Base-by-base conservation (phyloP, 257 asterid species). In the Marsdenia floribunda region DNA sequence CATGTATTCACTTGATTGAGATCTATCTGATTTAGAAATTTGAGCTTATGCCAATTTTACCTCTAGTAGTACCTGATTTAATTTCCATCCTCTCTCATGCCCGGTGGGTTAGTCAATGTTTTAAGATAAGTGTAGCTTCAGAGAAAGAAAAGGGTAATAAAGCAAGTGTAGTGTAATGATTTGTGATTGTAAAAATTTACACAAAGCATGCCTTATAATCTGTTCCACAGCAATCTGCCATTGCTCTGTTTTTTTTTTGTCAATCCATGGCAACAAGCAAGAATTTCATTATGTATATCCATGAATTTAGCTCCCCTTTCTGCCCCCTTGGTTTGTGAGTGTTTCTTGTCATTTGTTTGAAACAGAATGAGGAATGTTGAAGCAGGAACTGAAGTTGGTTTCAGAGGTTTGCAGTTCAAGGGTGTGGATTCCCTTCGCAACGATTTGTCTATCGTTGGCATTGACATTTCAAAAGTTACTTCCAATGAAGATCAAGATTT, bases 361-460 rank as follows among this genome's bases (percentile, higher is more conserved):
- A 42, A 66, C 89, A 93, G 98, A 80, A 78, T 81, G 88, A 85
- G 76, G 77, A 93, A 93, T 82, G 93, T 91, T 38, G 96, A 91
- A 78, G 97, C 96, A 52, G 97, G 97, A 2, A 63, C 78, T 76
- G 82, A 82, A 77, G 88, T 87, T 75, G 98, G 97, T 72, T 80
- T 91, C 72, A 65, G 18, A 5, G 93, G 92, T 15, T 82, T 93
- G 82, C 96, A 85, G 58, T 93, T 93, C 90, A 86, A 85, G 83
- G 83, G 83, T 46, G 93, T 75, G 19, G 88, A 85, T 73, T 86
- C 73, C 44, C 76, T 93, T 83, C 85, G 81, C 40, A 70, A 83
- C 58, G 96, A 91, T 50, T 89, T 93, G 68, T 77, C 76, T 63
- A 75, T 33, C 80, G 79, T 86, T 19, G 96, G 96, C 44, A 33